Base-by-base conservation (phyloP, 805 yeast genomes). In the Saccharomycopsis selenospora region DNA sequence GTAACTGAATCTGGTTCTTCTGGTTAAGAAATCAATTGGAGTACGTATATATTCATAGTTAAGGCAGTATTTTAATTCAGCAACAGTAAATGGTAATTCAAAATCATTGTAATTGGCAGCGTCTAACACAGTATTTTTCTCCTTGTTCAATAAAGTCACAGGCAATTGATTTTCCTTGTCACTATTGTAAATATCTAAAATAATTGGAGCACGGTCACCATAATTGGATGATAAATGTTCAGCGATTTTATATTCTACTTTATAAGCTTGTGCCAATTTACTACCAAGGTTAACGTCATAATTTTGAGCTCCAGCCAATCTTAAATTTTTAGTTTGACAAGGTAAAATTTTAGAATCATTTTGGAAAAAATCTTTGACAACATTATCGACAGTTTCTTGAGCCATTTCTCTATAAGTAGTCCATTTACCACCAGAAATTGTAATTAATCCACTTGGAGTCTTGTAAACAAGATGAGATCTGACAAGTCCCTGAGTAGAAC, bases 361-460 rank as follows among this genome's bases (percentile, higher is more conserved):
- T 14, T 65, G 68, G 46, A 73, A 71, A 11, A 64, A 62, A 49
- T 67, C 67, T 40, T 62, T 56, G 43, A 86, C 72, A 47, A 85
- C 79, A 57, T 78, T 79, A 65, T 86, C 82, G 42, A 90, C 81
- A 41, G 96, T 86, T 70, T 91, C 96, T 69, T 90, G 82, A 20
- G 97, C 96, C 97, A 90, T 90, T 71, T 88, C 95, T 71, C 97
- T 78, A 72, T 90, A 91, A 30, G 98, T 90, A 47, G 98, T 90
- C 98, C 98, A 90, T 70, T 90, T 90, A 65, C 98, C 98, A 60
- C 97, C 98, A 17, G 95, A 82, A 56, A 90, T 85, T 36, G 98
- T 90, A 36, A 90, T 73, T 57, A 90, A 75, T 23, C 91, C 93
- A 48, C 84, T 73, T 50, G 73, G 79, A 28, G 95, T 77, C 26